A percentile compares a stretch with the other conserved stretches of the same genome.
Conservation (phyloP, 2,329 filamentous ascomycete genomes). For the Orbilia oligospora region DNA sequence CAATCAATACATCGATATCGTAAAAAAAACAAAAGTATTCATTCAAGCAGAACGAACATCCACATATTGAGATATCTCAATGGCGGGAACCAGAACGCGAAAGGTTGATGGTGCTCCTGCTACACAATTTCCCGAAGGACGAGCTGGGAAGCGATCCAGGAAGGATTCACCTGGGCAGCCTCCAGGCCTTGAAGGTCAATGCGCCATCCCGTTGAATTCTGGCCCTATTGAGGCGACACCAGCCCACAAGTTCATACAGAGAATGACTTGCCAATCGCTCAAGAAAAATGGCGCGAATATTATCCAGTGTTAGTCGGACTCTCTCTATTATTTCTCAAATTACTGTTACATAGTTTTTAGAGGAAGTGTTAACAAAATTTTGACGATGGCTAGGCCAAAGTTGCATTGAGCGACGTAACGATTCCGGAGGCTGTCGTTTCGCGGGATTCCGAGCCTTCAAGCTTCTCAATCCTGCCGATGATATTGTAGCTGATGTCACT, state of each 20-base stretch:
- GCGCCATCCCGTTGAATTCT: background rate
- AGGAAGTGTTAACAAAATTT: background rate
- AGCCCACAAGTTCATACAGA: constrained; percentile 41
- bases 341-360: background rate
- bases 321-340: no score
- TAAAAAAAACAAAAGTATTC: no score
- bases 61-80: background rate
- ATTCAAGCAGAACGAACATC: background rate
- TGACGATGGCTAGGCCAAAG: constrained; percentile 43
- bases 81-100: constrained; percentile 19
- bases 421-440: constrained; percentile 62
- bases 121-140: background rate
- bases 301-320: constrained; percentile 53
- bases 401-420: constrained; percentile 62
- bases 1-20: background rate
- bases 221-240: constrained; percentile 21
- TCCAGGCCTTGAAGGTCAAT: background rate
- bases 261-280: constrained; percentile 54
- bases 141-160: constrained; percentile 8
- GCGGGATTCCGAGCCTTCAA: constrained; percentile 61
- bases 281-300: constrained; percentile 47
- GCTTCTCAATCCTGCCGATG: constrained; percentile 8
- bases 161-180: constrained; percentile 6
- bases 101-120: background rate
- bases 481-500: background rate